Conservation (phyloP, 2,329 filamentous ascomycete genomes). For the Colletotrichum tabaci region DNA sequence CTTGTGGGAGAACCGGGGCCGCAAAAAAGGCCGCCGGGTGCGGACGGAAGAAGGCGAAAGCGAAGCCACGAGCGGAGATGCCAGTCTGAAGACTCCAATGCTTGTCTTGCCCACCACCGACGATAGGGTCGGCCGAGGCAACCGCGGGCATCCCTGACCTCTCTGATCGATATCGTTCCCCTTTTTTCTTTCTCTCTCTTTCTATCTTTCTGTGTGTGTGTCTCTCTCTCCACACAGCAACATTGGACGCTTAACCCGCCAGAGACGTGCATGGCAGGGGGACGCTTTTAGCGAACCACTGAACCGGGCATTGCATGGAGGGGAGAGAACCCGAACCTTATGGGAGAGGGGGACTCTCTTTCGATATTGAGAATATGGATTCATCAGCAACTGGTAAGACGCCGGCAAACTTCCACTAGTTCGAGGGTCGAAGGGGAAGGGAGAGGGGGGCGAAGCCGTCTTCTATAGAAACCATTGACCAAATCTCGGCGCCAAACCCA, state of each 20-base stretch:
- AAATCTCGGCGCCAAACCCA: conserved; percentile 18
- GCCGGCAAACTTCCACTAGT: conserved; percentile 29
- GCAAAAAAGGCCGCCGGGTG: conserved; percentile 4
- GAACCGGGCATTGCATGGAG: no score
- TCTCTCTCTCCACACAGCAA: background rate
- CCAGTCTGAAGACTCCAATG: background rate
- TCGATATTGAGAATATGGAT: conserved; percentile 2
- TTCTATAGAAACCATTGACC: conserved; percentile 17
- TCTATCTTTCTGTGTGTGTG: no score
- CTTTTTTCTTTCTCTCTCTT: background rate
- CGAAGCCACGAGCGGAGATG: background rate
- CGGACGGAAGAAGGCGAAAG: background rate
- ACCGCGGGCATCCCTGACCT: conserved; percentile 7
- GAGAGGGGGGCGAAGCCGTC: conserved; percentile 17
- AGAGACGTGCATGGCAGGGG: conserved; percentile 2
- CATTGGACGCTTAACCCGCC: conserved; percentile 7
- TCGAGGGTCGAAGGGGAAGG: background rate
- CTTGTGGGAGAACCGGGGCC: background rate
- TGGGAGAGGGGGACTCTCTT: no score
- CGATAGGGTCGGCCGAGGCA: background rate
- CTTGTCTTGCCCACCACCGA: background rate
- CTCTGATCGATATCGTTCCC: conserved; percentile 6
- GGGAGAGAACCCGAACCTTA: no score
- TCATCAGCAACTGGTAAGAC: conserved; percentile 25
- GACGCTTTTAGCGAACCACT: no score